Base-by-base conservation (phyloP, 164 flowering plant genomes). In the Hamamelis virginiana region DNA sequence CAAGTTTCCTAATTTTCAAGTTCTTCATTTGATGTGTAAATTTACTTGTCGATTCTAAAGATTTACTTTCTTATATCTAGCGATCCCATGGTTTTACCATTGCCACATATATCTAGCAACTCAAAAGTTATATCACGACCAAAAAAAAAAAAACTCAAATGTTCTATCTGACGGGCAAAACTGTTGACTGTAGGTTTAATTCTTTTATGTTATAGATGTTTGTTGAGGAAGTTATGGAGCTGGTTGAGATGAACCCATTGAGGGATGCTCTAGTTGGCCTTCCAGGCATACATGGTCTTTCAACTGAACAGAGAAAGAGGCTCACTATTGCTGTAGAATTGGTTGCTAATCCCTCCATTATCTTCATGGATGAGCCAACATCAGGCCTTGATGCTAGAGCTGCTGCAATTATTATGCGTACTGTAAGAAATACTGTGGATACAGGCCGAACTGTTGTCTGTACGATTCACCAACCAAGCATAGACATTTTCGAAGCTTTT, bases 321-420 rank as follows among this genome's bases (percentile, higher is more conserved):
- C 19, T 64, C 9, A 64, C 67, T 14, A 64, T 64, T 1, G 67
- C 67, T 15, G 67, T 64, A 10, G 67, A 64, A 33, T 27, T 64
- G 19, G 67, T 64, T 48, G 65, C 65, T n/a, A 62, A 62, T 62
- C 65, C 66, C 25, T 63, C 66, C 14, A 63, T 63, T 53, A 45
- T 65, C 41, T 65, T 65, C 43, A 50, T 65, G 68, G 68, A 65
- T 50, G 68, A 65, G 16, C 68, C 68, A 50, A 65, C 68, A 15
- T 65, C 68, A 3, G 68, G 68, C 14, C 68, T 65, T 51, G 68
- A 65, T 18, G 68, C 58, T 1, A 27, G 59, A 15, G 68, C 68
- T 11, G 68, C 68, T 9, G 68, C 66, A 10, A 63, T 63, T 50
- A 59, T 65, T 26, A 64, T 64, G 67, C 13, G 60, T 16, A 51